These are phyloP conservation scores for Circinella umbellata DNA, from an alignment of 371 early-diverging fungal genomes.

Conservation along the genomic window DNA sequence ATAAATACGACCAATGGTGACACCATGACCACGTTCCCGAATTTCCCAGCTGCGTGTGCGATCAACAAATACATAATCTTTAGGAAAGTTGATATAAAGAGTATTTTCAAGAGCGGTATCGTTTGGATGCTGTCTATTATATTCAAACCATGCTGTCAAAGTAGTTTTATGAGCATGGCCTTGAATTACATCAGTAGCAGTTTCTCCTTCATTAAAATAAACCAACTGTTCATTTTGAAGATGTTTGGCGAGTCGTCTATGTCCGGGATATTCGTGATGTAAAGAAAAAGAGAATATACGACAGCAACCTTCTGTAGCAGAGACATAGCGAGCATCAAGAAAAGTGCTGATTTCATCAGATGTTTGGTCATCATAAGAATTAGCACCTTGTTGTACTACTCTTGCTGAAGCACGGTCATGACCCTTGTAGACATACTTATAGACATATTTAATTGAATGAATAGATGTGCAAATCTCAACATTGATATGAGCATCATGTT, in stretches of 20 bases:
- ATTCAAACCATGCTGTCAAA: slow-evolving; percentile 7
- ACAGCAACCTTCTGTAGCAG: slow-evolving; percentile 33
- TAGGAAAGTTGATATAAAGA: not conserved
- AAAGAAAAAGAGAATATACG: slow-evolving; percentile 28
- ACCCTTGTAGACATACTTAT: slow-evolving; percentile 46
- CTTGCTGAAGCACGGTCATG: slow-evolving; percentile 23
- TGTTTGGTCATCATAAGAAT: not conserved
- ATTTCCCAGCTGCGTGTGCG: not conserved
- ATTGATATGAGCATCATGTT: slow-evolving; percentile 47
- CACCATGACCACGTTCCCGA: not conserved
- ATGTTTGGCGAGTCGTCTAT: slow-evolving; percentile 26
- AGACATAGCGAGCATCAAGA: slow-evolving; percentile 34
- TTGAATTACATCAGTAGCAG: not conserved
- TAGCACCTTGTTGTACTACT: not conserved
- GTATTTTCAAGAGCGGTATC: not conserved
- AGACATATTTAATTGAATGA: slow-evolving; percentile 38
- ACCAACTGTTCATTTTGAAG: slow-evolving; percentile 19
- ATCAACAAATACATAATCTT: not conserved
- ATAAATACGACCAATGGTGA: slow-evolving; percentile 3
- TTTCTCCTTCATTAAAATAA: not conserved
- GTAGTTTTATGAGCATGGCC: slow-evolving; percentile 7
- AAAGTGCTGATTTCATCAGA: slow-evolving; percentile 24
- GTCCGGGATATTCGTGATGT: slow-evolving; percentile 20
- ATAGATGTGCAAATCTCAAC: slow-evolving; percentile 36
- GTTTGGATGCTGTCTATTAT: not conserved